Evolutionary conservation across 176 grass and related monocot species (phyloP).

Genomic region (Saccharum spontaneum): DNA sequence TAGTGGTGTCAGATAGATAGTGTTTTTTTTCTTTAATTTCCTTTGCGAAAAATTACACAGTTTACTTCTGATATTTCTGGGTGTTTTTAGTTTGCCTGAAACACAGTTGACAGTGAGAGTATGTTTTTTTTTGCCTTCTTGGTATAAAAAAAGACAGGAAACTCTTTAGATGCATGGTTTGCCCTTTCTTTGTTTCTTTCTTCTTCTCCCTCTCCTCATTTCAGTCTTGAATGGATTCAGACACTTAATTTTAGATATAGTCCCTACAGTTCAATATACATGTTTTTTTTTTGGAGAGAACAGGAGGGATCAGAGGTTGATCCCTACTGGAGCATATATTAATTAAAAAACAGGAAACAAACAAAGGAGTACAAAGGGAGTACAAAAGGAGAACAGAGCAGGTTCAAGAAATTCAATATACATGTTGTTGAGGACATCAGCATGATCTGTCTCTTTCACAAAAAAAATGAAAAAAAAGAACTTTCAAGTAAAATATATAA

Average conservation of each 20-base stretch:
- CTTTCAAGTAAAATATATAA: not conserved
- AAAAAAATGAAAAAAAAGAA: not conserved
- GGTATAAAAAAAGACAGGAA: not conserved
- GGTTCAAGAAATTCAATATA: not conserved
- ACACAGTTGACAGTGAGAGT: not conserved
- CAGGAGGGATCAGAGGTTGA: too few relatives aligned
- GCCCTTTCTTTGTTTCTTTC: not conserved
- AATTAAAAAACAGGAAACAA: too few relatives aligned
- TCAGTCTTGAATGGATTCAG: not conserved
- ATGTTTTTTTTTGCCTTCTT: not conserved
- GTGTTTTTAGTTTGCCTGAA: not conserved
- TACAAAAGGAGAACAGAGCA: too few relatives aligned
- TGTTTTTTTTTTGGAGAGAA: not conserved
- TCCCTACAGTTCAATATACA: not conserved
- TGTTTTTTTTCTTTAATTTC: not conserved
- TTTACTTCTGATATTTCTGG: not conserved
- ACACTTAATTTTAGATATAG: not conserved
- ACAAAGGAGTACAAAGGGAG: too few relatives aligned
- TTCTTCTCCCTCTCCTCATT: not conserved
- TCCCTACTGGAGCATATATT: too few relatives aligned
- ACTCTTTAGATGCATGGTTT: not conserved
- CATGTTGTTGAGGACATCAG: not conserved
- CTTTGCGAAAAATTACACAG: not conserved
- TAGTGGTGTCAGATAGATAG: slow-evolving; percentile 13
- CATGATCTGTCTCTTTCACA: not conserved